These are phyloP conservation scores for Collybia nuda DNA, from an alignment of 768 basidiomycete genomes.

Conservation along the genomic window DNA sequence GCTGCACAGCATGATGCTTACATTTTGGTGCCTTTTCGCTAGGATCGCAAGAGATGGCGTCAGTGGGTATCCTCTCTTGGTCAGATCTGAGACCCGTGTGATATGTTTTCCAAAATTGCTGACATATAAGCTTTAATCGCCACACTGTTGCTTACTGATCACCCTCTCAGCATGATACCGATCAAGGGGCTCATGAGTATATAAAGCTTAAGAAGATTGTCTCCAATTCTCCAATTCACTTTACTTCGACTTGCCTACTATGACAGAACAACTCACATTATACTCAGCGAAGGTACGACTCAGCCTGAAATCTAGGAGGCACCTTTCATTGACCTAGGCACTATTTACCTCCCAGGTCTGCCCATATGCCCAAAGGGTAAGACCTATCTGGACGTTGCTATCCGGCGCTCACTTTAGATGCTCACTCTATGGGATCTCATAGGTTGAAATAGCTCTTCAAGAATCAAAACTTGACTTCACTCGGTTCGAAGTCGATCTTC, in stretches of 20 bases:
- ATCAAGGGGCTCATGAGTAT: too few relatives aligned
- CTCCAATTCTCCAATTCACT: not conserved
- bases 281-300: conserved; percentile 44
- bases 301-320: too few relatives aligned
- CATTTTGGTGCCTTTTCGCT: too few relatives aligned
- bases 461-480: conserved; percentile 52
- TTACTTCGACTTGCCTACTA: not conserved
- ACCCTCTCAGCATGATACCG: not conserved
- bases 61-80: too few relatives aligned
- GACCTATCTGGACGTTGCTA: conserved; percentile 5
- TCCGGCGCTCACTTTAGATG: not conserved
- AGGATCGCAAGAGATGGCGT: too few relatives aligned
- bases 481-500: conserved; percentile 56
- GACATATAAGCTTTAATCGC: not conserved
- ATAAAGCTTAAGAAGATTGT: too few relatives aligned
- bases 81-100: too few relatives aligned
- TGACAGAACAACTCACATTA: conserved; percentile 33
- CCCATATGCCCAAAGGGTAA: conserved; percentile 59
- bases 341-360: conserved; percentile 39
- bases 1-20: too few relatives aligned
- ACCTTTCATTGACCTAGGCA: too few relatives aligned
- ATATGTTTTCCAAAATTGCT: too few relatives aligned
- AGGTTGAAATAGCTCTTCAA: conserved; percentile 62
- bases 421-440: not conserved
- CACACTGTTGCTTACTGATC: not conserved